A percentile compares a stretch with the other conserved stretches of the same genome.
Evolutionary conservation across 1,284 basidiomycete genomes (phyloP).

Genomic region (Salmacisia buchloeana): DNA sequence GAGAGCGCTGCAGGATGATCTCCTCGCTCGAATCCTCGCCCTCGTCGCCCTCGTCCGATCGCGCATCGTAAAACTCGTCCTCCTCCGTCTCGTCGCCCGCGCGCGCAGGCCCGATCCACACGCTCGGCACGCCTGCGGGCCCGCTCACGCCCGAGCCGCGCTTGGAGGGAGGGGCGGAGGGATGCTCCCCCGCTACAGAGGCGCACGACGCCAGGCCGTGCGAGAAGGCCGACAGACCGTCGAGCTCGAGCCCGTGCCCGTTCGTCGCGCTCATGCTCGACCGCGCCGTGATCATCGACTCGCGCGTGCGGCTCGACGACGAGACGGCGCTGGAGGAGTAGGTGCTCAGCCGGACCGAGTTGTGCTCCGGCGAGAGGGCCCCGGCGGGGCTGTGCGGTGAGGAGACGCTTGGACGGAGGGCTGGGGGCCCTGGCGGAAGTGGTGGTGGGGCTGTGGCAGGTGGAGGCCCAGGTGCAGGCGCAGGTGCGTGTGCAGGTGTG

Average conservation of each 20-base stretch:
- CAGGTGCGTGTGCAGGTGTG: too few relatives aligned
- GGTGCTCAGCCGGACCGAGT: neutral
- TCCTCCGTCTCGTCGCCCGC: conserved; percentile 6
- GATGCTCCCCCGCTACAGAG: neutral
- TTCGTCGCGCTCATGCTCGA: conserved; percentile 9
- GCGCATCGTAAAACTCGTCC: conserved; percentile 3
- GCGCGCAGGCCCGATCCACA: neutral
- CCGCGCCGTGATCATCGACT: conserved; percentile 1
- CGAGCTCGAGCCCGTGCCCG: conserved; percentile 5
- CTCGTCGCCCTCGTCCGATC: conserved; percentile 1
- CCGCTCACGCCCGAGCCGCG: conserved; percentile 1
- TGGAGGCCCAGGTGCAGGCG: too few relatives aligned
- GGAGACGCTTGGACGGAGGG: neutral
- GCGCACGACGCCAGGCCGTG: neutral
- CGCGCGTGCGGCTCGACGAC: neutral
- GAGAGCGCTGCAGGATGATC: neutral
- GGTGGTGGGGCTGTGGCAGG: too few relatives aligned
- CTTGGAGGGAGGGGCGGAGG: neutral
- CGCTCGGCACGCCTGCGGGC: conserved; percentile 6
- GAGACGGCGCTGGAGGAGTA: neutral
- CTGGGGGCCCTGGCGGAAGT: too few relatives aligned
- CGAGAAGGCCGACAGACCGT: neutral
- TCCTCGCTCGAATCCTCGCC: neutral
- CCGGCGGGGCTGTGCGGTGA: neutral
- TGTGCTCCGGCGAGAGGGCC: conserved; percentile 2